Evolutionary conservation across 2,329 filamentous ascomycete genomes (phyloP).

Genomic region (Emmonsia crescens): DNA sequence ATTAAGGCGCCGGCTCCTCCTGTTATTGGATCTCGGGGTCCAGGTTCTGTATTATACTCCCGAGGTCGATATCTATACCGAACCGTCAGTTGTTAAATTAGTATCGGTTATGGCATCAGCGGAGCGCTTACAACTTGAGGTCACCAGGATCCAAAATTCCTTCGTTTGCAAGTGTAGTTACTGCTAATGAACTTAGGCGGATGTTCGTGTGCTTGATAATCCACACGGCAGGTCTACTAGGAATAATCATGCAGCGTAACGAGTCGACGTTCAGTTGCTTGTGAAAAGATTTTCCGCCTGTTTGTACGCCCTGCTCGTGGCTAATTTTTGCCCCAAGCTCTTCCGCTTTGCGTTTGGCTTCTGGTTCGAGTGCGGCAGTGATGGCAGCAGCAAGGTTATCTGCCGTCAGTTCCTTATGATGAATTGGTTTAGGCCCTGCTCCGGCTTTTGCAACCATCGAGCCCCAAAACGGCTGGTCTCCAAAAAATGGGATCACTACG

Average conservation of each 20-base stretch:
- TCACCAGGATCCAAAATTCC: slow-evolving; percentile 57
- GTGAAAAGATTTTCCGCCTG: slow-evolving; percentile 59
- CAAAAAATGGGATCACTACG: slow-evolving; percentile 76
- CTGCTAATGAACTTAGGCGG: slow-evolving; percentile 60
- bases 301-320: slow-evolving; percentile 52
- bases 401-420: slow-evolving; percentile 55
- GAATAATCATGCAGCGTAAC: slow-evolving; percentile 60
- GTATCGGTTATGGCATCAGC: neutral
- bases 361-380: slow-evolving; percentile 46
- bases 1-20: slow-evolving; percentile 67
- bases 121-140: slow-evolving; percentile 53
- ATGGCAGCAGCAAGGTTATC: slow-evolving; percentile 58
- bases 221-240: slow-evolving; percentile 63
- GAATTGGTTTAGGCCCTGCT: slow-evolving; percentile 60
- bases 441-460: slow-evolving; percentile 62
- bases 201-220: slow-evolving; percentile 57
- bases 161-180: slow-evolving; percentile 54
- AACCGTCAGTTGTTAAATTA: slow-evolving; percentile 9
- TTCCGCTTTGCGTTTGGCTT: slow-evolving; percentile 46
- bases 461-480: slow-evolving; percentile 76
- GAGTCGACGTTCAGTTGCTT: slow-evolving; percentile 55
- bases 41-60: slow-evolving; percentile 68
- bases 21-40: slow-evolving; percentile 68
- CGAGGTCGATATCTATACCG: slow-evolving; percentile 37
- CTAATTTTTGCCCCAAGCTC: slow-evolving; percentile 55